Conservation (phyloP, 768 basidiomycete genomes). For the Russula earlei region DNA sequence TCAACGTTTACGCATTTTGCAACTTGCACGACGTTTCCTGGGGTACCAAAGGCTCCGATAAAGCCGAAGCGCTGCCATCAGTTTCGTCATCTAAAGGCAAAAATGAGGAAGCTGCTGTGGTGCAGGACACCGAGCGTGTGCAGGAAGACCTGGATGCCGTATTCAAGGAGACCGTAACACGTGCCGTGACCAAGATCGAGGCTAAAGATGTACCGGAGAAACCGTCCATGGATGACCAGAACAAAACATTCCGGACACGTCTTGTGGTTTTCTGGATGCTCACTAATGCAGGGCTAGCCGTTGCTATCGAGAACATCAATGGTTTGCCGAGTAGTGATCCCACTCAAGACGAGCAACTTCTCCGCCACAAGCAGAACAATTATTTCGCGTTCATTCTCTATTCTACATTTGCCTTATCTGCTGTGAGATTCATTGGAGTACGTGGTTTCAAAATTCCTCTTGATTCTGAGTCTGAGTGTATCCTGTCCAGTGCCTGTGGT, state of each 20-base stretch:
- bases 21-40: slow-evolving; percentile 92
- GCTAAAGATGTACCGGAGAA: slow-evolving; percentile 60
- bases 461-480: neutral
- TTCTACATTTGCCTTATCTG: slow-evolving; percentile 64
- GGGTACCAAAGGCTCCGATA: slow-evolving; percentile 95
- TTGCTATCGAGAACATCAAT: slow-evolving; percentile 69
- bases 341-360: slow-evolving; percentile 31
- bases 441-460: slow-evolving; percentile 25
- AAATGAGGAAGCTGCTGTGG: slow-evolving; percentile 62
- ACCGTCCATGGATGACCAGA: slow-evolving; percentile 81
- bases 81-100: slow-evolving; percentile 77
- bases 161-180: slow-evolving; percentile 87
- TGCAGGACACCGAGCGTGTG: slow-evolving; percentile 74
- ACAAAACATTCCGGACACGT: slow-evolving; percentile 88
- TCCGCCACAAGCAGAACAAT: slow-evolving; percentile 38
- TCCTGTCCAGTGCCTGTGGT: slow-evolving; percentile 56
- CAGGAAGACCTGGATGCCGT: slow-evolving; percentile 85
- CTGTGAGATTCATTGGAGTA: slow-evolving; percentile 69
- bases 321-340: slow-evolving; percentile 39
- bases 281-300: slow-evolving; percentile 55
- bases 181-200: slow-evolving; percentile 69
- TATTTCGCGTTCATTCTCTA: slow-evolving; percentile 77
- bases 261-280: slow-evolving; percentile 80
- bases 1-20: slow-evolving; percentile 96
- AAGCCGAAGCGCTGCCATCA: slow-evolving; percentile 84